Evolutionary conservation across 2,329 filamentous ascomycete species (phyloP), one percentile per base, ranked within the genome.

Genomic region (Penicillium sp.): DNA sequence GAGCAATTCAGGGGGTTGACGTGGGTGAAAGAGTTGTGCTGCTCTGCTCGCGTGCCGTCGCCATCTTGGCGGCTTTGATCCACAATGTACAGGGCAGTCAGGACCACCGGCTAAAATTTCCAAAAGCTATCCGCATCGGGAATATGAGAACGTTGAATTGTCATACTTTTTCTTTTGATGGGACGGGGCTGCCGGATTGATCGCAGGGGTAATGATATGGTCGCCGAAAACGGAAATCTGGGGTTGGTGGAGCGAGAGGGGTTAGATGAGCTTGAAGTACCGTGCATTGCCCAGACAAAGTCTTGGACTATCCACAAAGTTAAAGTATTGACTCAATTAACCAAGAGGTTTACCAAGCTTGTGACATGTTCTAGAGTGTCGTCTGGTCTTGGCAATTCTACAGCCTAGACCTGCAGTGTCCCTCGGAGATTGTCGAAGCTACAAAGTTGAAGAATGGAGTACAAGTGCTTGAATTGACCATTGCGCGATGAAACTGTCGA

Each of bases 211-310:
- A 42, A 18, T 47, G 28, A 43, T 15, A 36, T 21, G 5, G 26
- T 46, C 28, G 21, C 51, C 51, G 45, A 26, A 41, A 45, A 42
- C 45, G 42, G 45, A 18, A 53, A 42, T 42, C 46, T 34, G n/a
- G n/a, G 46, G 33, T 12, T 12, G n/a, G 36, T 10, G n/a, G 18
- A 18, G 21, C 36, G 36, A 18, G 15, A 18, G 12, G 36, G 36
- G 7, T 7, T 29, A 7, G 7, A 29, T 29, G 10, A 12, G 28
- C 28, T 29, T 9, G 7, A 8, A 9, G 8, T 29, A 9, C 28
- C 4, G 10, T 39, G 8, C 15, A 33, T 33, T n/a, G 31, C 4
- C 31, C 15, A 12, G 31, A 33, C 31, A 12, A 10, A 12, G 2
- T 39, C 16, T 21, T 21, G 28, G 10, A 29, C 28, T 10, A 9